Conservation (phyloP, 2,329 filamentous ascomycete genomes). For the Neospermospora avenae region DNA sequence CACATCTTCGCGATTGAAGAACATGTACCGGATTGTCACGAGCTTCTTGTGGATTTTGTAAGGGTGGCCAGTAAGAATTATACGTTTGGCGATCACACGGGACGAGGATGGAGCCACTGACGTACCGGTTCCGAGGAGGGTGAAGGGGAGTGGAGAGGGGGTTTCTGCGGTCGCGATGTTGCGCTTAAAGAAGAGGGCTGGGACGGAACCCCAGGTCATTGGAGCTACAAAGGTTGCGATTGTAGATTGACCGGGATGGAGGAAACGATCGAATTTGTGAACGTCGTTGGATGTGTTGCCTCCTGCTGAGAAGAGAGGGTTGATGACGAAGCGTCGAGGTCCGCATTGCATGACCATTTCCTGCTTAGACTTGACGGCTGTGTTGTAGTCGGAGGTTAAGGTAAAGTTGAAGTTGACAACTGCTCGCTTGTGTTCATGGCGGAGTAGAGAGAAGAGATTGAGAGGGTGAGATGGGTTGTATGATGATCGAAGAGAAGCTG, state of each 20-base stretch:
- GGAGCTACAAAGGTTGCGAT: slow-evolving; percentile 89
- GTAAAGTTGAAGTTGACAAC: slow-evolving; percentile 87
- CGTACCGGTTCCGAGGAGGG: slow-evolving; percentile 83
- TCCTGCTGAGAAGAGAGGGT: slow-evolving; percentile 85
- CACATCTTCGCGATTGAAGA: slow-evolving; percentile 95
- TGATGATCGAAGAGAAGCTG: slow-evolving; percentile 49
- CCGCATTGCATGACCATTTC: slow-evolving; percentile 90
- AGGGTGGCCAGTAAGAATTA: slow-evolving; percentile 91
- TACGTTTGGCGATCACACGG: slow-evolving; percentile 87
- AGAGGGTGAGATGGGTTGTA: slow-evolving; percentile 58
- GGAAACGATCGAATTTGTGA: slow-evolving; percentile 90
- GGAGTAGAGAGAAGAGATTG: slow-evolving; percentile 79
- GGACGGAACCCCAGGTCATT: slow-evolving; percentile 88
- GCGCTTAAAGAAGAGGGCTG: slow-evolving; percentile 81
- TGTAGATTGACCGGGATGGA: slow-evolving; percentile 86
- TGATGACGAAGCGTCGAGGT: slow-evolving; percentile 79
- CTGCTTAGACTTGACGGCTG: slow-evolving; percentile 85
- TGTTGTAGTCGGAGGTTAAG: slow-evolving; percentile 71
- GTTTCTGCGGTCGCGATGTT: slow-evolving; percentile 44
- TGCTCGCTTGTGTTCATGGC: slow-evolving; percentile 93
- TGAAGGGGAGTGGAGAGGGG: slow-evolving; percentile 50
- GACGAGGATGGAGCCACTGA: slow-evolving; percentile 71
- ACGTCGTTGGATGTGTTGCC: slow-evolving; percentile 94
- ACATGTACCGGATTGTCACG: slow-evolving; percentile 98
- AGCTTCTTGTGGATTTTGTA: slow-evolving; percentile 99